Evolutionary conservation across 345 rosid genomes (phyloP).

Genomic region (Chamaenerion angustifolium): DNA sequence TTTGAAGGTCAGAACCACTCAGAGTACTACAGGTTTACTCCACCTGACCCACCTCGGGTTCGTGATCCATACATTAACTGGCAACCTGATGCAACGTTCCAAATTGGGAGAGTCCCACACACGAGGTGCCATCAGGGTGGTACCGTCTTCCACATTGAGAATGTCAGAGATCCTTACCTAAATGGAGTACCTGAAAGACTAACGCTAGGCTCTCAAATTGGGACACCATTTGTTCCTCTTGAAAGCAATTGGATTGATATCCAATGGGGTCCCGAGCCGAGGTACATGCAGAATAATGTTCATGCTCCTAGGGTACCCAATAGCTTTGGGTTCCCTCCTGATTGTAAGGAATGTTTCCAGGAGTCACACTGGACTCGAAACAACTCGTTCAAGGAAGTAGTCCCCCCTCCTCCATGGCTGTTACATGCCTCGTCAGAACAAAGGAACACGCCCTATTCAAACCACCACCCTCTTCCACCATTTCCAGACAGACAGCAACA

Average conservation of each 20-base stretch:
- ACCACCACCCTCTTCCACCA: slow-evolving; percentile 6
- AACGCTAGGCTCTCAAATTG: slow-evolving; percentile 13
- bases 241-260: slow-evolving; percentile 7
- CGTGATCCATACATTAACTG: slow-evolving; percentile 21
- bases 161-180: too few relatives aligned
- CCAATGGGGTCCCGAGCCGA: slow-evolving; percentile 12
- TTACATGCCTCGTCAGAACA: slow-evolving; percentile 14
- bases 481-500: slow-evolving; percentile 10
- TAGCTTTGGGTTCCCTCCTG: slow-evolving; percentile 18
- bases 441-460: slow-evolving; percentile 8
- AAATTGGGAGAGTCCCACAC: slow-evolving; percentile 11
- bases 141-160: too few relatives aligned
- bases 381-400: slow-evolving; percentile 16
- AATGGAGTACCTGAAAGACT: not conserved
- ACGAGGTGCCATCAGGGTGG: slow-evolving; percentile 3
- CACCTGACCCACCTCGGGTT: slow-evolving; percentile 14
- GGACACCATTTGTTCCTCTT: slow-evolving; percentile 9
- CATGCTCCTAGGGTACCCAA: slow-evolving; percentile 4
- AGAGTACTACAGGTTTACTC: slow-evolving; percentile 5
- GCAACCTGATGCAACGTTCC: slow-evolving; percentile 12
- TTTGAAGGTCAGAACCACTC: slow-evolving; percentile 14
- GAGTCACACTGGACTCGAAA: slow-evolving; percentile 10
- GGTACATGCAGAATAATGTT: slow-evolving; percentile 15
- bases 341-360: slow-evolving; percentile 15
- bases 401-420: slow-evolving; percentile 22